A percentile compares a stretch with the other conserved stretches of the same genome.
Evolutionary conservation across 2,329 filamentous ascomycete genomes (phyloP).

Genomic region (Scleromitrula shiraiana): DNA sequence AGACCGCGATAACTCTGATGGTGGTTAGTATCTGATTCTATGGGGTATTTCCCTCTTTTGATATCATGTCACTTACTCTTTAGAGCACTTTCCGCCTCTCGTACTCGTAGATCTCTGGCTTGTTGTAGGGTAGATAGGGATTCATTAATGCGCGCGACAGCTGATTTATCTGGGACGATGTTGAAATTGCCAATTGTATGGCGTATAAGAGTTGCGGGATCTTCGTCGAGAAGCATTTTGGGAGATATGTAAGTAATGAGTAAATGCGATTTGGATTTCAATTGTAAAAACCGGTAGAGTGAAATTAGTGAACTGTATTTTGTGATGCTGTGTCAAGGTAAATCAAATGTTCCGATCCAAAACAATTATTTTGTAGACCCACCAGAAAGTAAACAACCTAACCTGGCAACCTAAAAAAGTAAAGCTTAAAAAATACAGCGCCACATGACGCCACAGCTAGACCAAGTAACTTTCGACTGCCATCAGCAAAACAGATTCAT

Average conservation of each 20-base stretch:
- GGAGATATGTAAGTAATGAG: background rate
- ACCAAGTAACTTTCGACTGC: slow-evolving; percentile 7
- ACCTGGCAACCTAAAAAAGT: slow-evolving; percentile 1
- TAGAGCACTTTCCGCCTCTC: slow-evolving; percentile 58
- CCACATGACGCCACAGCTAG: slow-evolving; percentile 13
- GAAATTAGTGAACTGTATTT: background rate
- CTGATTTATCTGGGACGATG: slow-evolving; percentile 78
- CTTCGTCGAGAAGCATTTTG: slow-evolving; percentile 90
- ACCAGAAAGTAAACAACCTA: slow-evolving; percentile 5
- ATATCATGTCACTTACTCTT: slow-evolving; percentile 52
- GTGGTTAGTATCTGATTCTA: slow-evolving; percentile 5
- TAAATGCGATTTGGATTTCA: background rate
- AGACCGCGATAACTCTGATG: slow-evolving; percentile 58
- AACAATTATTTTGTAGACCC: background rate
- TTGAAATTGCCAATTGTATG: slow-evolving; percentile 95
- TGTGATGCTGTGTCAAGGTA: no score
- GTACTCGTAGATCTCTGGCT: slow-evolving; percentile 70
- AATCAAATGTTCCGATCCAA: background rate
- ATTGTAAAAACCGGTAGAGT: background rate
- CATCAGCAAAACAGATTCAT: slow-evolving; percentile 8
- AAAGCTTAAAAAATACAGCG: background rate
- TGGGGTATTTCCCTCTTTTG: no score
- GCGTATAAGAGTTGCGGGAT: slow-evolving; percentile 80
- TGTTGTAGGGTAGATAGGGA: slow-evolving; percentile 77
- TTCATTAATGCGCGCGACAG: slow-evolving; percentile 75